Base-by-base conservation (phyloP, 106 monocot species). In the Allium fistulosum region DNA sequence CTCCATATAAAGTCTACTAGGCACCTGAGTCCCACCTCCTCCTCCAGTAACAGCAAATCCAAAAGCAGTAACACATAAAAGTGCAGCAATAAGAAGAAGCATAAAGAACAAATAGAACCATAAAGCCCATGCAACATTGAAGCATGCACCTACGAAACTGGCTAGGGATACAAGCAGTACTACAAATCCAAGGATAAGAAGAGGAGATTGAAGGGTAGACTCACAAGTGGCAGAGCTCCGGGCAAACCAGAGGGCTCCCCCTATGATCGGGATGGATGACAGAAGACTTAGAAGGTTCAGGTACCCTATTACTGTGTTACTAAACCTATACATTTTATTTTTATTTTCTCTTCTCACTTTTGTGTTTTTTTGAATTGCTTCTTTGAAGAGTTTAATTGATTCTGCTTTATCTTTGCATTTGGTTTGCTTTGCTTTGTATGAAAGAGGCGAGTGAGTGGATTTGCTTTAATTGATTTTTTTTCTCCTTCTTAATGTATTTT, bases 101-200 rank as follows among this genome's bases (percentile, higher is more conserved):
- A 88, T 82, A 72, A 79, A 78, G 64, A 82, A 47, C 66, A 97
- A 88, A 81, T 96, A 96, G 64, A 96, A 76, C 84, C 92, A 92
- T 56, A 96, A 81, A 1, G 88, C 96, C 74, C 81, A 84, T 0
- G 78, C 78, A 5, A 92, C 73, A 74, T 84, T 81, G 80, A 86
- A 97, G 76, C 96, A 97, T 1, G 92, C 85, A 11, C 96, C 96
- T 8, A 92, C 68, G 72, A 97, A 92, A 8, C 96, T 92, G 10
- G 82, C 75, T 0, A 97, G 84, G 37, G 96, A 97, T 51, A 97
- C 85, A 37, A 97, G 69, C 70, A 97, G 92, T 55, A 97, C 66
- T 9, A 97, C 71, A 77, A 97, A 97, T 17, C 96, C 96, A 47
- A 97, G 58, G 46, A 81, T 76, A 22, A 91, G 81, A 15, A 97